Conservation (phyloP, 805 yeast genomes). For the Saturnispora hagleri region DNA sequence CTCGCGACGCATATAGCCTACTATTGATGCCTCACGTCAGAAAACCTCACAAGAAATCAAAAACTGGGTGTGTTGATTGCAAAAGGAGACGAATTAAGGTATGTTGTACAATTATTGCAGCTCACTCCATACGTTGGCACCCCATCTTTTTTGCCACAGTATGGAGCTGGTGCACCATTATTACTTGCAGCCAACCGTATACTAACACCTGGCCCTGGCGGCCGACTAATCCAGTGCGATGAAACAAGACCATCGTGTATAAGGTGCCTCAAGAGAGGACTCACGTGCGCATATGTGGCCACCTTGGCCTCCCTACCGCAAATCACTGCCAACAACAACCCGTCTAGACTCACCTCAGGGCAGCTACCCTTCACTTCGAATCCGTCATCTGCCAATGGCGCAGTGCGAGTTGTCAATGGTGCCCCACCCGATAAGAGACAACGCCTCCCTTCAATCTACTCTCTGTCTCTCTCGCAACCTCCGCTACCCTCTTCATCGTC, state of each 20-base stretch:
- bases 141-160: not conserved
- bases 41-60: conserved; percentile 13
- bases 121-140: no score
- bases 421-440: not conserved
- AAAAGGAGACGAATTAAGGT: conserved; percentile 14
- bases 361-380: not conserved
- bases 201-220: not conserved
- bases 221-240: conserved; percentile 10
- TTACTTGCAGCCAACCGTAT: not conserved
- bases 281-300: conserved; percentile 9
- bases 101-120: not conserved
- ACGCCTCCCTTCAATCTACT: not conserved
- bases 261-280: conserved; percentile 12
- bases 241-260: conserved; percentile 14
- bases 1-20: not conserved
- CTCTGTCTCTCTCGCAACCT: not conserved
- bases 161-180: not conserved
- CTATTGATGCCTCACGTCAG: conserved; percentile 3
- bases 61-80: conserved; percentile 15
- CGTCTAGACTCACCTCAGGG: not conserved
- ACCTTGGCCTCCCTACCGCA: not conserved
- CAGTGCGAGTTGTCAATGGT: not conserved
- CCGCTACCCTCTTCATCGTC: not conserved
- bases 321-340: not conserved
- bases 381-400: not conserved